These are phyloP conservation scores for Calonectria fujianensis DNA, from an alignment of 2,329 filamentous ascomycete genomes.

Conservation along the genomic window DNA sequence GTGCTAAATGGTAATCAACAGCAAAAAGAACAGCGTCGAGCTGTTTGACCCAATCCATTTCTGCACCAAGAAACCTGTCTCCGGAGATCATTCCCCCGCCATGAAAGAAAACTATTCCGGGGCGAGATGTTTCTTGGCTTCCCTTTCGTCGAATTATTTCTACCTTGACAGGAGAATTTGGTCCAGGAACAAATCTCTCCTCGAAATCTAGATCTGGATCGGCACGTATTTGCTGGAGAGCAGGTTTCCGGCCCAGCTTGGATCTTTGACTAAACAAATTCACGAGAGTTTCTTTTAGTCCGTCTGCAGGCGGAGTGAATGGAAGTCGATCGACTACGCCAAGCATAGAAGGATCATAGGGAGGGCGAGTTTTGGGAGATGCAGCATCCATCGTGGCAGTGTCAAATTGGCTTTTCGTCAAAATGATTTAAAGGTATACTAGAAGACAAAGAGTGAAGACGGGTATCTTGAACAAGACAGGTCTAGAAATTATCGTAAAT, in stretches of 20 bases:
- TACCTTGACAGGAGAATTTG: background rate
- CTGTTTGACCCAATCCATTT: slow-evolving; percentile 30
- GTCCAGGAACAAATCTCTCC: background rate
- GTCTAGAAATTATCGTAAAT: background rate
- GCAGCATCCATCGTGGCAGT: background rate
- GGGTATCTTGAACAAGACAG: background rate
- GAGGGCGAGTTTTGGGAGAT: background rate
- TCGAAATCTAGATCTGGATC: background rate
- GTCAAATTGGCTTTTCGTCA: background rate
- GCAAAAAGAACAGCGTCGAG: slow-evolving; percentile 35
- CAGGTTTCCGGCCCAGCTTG: background rate
- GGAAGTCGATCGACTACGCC: background rate
- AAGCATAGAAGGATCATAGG: slow-evolving; percentile 8
- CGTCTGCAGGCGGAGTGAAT: background rate
- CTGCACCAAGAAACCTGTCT: slow-evolving; percentile 18
- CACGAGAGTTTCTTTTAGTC: background rate
- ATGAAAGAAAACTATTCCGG: slow-evolving; percentile 36
- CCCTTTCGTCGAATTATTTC: background rate
- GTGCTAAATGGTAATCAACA: slow-evolving; percentile 34
- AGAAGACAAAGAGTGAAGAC: background rate
- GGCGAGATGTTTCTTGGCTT: background rate
- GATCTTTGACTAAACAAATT: background rate
- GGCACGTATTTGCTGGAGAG: background rate
- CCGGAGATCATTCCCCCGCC: slow-evolving; percentile 40
- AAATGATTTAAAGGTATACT: background rate